Evolutionary conservation across 208 protist genomes (phyloP).

Genomic region (Trypanosoma melophagium): DNA sequence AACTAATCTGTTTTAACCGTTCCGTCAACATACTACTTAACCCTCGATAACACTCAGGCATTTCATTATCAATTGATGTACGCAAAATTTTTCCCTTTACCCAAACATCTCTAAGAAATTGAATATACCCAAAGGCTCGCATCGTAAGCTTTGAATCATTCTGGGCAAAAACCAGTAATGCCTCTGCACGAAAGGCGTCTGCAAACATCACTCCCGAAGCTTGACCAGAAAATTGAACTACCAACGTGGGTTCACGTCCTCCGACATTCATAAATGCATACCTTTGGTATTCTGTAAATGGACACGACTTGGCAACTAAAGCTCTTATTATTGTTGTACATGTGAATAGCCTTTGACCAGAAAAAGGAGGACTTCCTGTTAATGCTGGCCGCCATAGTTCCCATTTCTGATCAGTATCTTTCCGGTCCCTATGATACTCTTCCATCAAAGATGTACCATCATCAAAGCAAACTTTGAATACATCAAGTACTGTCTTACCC

Average conservation of each 20-base stretch:
- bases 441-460: conserved; percentile 43
- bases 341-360: conserved; percentile 52
- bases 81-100: conserved; percentile 48
- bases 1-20: conserved; percentile 18
- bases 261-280: conserved; percentile 60
- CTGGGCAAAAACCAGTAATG: conserved; percentile 48
- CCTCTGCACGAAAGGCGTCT: conserved; percentile 60
- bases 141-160: conserved; percentile 40
- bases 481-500: conserved; percentile 50
- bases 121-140: conserved; percentile 45
- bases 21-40: conserved; percentile 41
- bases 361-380: conserved; percentile 37
- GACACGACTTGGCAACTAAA: conserved; percentile 53
- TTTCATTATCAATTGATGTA: conserved; percentile 45
- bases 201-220: conserved; percentile 54
- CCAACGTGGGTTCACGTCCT: conserved; percentile 41
- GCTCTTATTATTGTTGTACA: conserved; percentile 58
- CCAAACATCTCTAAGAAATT: conserved; percentile 50
- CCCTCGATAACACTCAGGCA: conserved; percentile 48
- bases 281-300: conserved; percentile 59
- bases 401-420: conserved; percentile 53
- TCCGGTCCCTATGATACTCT: conserved; percentile 42
- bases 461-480: conserved; percentile 65
- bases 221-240: conserved; percentile 67
- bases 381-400: conserved; percentile 46